A percentile compares a stretch with the other conserved stretches of the same genome.
These are phyloP conservation scores for Colletotrichum euphorbiae DNA, from an alignment of 2,329 filamentous ascomycete species.

Conservation along the genomic window DNA sequence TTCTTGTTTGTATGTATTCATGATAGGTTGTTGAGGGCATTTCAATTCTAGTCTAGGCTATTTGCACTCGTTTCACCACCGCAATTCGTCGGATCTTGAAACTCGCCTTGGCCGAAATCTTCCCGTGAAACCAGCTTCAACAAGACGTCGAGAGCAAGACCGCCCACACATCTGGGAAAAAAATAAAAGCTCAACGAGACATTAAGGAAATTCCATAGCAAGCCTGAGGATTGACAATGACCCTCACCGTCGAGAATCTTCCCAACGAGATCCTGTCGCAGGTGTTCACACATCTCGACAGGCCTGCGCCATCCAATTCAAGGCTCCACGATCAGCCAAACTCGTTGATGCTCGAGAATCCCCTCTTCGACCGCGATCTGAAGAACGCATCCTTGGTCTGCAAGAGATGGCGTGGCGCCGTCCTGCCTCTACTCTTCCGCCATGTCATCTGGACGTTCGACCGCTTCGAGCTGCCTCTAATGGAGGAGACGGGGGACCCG, in stretches of 20 bases:
- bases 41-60: no score
- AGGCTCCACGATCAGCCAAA: constrained; percentile 63
- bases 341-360: constrained; percentile 54
- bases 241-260: constrained; percentile 51
- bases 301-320: constrained; percentile 59
- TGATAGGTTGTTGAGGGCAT: neutral
- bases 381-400: constrained; percentile 69
- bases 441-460: constrained; percentile 59
- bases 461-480: constrained; percentile 46
- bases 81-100: constrained; percentile 25
- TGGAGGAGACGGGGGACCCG: constrained; percentile 42
- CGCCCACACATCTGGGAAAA: no score
- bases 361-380: constrained; percentile 51
- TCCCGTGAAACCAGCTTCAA: constrained; percentile 25
- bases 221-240: neutral
- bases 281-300: constrained; percentile 67
- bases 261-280: constrained; percentile 71
- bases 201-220: neutral
- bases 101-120: constrained; percentile 12
- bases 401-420: constrained; percentile 62
- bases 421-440: constrained; percentile 68
- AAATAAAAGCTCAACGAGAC: no score
- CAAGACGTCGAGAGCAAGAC: no score
- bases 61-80: neutral
- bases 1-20: no score